These are phyloP conservation scores for Boechera divaricarpa DNA, from an alignment of 345 rosid genomes.

Conservation along the genomic window DNA sequence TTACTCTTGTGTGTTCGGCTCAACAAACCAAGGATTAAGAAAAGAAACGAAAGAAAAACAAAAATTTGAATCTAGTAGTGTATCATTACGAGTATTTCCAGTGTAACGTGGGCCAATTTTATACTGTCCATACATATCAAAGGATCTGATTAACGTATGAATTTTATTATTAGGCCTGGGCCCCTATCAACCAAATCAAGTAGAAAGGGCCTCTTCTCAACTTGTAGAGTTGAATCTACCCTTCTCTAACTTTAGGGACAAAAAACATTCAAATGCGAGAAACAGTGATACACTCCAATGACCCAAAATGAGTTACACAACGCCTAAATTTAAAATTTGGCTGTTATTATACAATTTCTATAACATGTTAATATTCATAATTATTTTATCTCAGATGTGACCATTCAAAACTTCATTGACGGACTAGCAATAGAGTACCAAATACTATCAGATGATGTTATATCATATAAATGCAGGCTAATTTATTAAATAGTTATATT, in stretches of 20 bases:
- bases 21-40: neutral
- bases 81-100: neutral
- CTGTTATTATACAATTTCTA: no score
- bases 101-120: constrained; percentile 9
- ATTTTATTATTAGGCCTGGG: constrained; percentile 7
- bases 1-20: neutral
- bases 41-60: neutral
- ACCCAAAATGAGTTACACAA: neutral
- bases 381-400: neutral
- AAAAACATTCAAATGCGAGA: neutral
- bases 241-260: neutral
- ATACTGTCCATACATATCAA: constrained; percentile 5
- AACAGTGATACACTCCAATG: neutral
- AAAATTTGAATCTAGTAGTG: neutral
- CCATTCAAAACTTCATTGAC: neutral
- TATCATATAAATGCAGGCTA: neutral
- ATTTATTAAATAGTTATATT: constrained; percentile 32
- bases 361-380: neutral
- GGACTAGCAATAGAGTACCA: constrained; percentile 1
- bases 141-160: neutral
- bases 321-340: no score
- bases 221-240: constrained; percentile 6
- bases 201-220: neutral
- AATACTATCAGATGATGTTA: neutral
- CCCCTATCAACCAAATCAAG: neutral